A percentile compares a stretch with the other conserved stretches of the same genome.
These are phyloP conservation scores for Sicyos baderoa DNA, from an alignment of 306 rosid species.

Conservation along the genomic window DNA sequence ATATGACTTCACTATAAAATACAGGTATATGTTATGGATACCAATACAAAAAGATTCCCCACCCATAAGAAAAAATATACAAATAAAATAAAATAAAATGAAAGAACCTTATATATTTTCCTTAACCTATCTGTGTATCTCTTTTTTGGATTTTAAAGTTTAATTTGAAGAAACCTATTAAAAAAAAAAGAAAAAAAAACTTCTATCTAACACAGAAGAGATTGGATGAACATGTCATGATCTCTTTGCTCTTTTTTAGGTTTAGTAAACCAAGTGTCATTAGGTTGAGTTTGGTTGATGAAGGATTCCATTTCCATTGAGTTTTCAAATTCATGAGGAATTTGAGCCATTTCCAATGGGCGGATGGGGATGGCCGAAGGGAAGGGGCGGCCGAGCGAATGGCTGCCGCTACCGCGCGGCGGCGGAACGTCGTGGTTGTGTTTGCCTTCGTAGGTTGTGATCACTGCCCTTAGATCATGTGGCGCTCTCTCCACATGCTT, in stretches of 20 bases:
- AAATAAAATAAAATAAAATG: not conserved
- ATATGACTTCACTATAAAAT: too few relatives aligned
- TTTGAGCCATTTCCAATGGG: conserved; percentile 43
- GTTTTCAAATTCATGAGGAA: conserved; percentile 36
- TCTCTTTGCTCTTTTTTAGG: conserved; percentile 78
- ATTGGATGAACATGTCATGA: conserved; percentile 50
- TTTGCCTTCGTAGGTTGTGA: conserved; percentile 92
- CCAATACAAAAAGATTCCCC: too few relatives aligned
- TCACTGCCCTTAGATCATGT: conserved; percentile 71
- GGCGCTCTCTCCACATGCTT: conserved; percentile 95
- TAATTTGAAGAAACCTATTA: not conserved
- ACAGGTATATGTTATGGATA: too few relatives aligned
- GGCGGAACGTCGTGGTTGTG: conserved; percentile 94
- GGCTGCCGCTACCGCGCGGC: conserved; percentile 68
- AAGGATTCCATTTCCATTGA: conserved; percentile 32
- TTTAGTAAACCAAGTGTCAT: conserved; percentile 35
- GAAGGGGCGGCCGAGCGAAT: conserved; percentile 40
- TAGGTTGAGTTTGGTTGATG: conserved; percentile 39
- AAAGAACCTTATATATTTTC: not conserved
- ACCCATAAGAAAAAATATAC: conserved; percentile 9
- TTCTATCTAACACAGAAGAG: conserved; percentile 36
- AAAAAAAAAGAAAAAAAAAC: too few relatives aligned
- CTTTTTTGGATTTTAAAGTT: not conserved
- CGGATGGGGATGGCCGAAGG: conserved; percentile 38
- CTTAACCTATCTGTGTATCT: not conserved